A percentile compares a stretch with the other conserved stretches of the same genome.
Evolutionary conservation across 2,329 filamentous ascomycete genomes (phyloP).

Genomic region (Gaeumannomyces sp.): DNA sequence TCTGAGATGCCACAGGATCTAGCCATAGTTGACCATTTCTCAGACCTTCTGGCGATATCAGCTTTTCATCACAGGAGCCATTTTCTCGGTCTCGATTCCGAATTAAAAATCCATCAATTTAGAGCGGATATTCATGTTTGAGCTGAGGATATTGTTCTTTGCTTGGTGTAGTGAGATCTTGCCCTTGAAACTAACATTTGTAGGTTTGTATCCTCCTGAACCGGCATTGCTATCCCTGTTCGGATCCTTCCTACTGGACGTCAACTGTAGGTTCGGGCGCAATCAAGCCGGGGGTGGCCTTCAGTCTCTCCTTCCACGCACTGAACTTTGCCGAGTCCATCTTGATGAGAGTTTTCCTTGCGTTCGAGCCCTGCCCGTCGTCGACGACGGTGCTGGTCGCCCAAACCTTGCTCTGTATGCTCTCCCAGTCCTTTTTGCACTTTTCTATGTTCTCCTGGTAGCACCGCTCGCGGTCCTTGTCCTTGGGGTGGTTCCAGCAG

Average conservation of each 20-base stretch:
- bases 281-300: background rate
- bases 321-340: background rate
- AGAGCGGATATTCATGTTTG: too few species aligned
- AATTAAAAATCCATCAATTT: too few species aligned
- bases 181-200: too few species aligned
- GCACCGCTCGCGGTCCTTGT: background rate
- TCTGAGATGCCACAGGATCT: too few species aligned
- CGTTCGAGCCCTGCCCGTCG: background rate
- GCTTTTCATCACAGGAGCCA: too few species aligned
- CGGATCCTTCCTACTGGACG: background rate
- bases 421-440: background rate
- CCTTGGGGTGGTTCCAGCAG: background rate
- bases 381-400: background rate
- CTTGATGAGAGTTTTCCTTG: background rate
- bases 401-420: background rate
- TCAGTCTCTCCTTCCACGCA: background rate
- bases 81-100: too few species aligned
- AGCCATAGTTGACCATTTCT: too few species aligned
- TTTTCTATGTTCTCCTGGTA: background rate
- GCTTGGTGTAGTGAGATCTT: too few species aligned
- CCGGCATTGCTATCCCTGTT: too few species aligned
- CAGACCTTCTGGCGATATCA: too few species aligned
- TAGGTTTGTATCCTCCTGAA: too few species aligned
- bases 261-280: background rate
- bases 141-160: too few species aligned